Evolutionary conservation across 148 eudicot genomes (phyloP).

Genomic region (Spergularia bocconei): DNA sequence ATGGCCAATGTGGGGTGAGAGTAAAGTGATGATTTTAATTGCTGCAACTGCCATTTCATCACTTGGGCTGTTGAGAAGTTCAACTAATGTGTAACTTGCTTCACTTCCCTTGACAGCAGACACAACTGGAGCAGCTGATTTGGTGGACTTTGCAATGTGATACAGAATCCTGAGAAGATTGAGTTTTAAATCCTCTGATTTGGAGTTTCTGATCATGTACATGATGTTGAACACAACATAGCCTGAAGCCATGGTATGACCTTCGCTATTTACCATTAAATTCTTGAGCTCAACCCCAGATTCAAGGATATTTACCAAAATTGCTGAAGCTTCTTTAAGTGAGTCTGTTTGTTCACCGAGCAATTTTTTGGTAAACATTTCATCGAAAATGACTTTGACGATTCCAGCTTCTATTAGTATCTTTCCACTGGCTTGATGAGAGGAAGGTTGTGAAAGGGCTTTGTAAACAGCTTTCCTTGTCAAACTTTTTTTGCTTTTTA

Average conservation of each 20-base stretch:
- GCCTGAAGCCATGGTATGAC: conserved; percentile 51
- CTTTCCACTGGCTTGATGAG: conserved; percentile 43
- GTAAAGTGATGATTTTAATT: conserved; percentile 51
- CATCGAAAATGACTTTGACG: conserved; percentile 46
- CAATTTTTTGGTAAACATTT: conserved; percentile 47
- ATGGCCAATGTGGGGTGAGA: conserved; percentile 69
- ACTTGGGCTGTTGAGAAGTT: conserved; percentile 55
- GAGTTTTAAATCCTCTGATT: conserved; percentile 51
- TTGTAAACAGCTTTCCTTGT: conserved; percentile 53
- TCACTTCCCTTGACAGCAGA: conserved; percentile 68
- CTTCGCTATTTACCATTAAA: conserved; percentile 43
- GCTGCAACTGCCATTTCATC: conserved; percentile 64
- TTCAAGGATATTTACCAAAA: conserved; percentile 75
- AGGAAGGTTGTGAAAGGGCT: conserved; percentile 59
- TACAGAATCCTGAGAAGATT: conserved; percentile 58
- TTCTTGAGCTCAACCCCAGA: conserved; percentile 53
- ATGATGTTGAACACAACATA: conserved; percentile 54
- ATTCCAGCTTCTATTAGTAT: conserved; percentile 63
- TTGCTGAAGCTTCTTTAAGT: conserved; percentile 57
- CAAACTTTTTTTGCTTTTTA: conserved; percentile 42
- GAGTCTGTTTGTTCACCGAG: conserved; percentile 45
- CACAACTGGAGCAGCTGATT: conserved; percentile 37
- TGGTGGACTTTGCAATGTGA: conserved; percentile 50
- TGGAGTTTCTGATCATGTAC: conserved; percentile 47
- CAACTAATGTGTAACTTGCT: conserved; percentile 59